Evolutionary conservation across 768 basidiomycete genomes (phyloP).

Genomic region (Amanita rimosa): DNA sequence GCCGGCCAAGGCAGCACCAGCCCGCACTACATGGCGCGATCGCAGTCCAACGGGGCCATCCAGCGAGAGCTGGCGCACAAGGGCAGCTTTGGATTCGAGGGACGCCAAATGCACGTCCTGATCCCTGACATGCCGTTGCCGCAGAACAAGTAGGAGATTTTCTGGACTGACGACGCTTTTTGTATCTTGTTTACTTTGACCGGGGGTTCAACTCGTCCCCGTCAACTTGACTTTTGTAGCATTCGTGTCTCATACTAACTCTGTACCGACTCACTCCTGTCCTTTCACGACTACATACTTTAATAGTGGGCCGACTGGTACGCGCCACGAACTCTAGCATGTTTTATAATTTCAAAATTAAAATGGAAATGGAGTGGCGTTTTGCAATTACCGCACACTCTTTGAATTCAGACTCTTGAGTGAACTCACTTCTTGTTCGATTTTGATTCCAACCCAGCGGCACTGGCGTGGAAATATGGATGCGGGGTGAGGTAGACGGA

Average conservation of each 20-base stretch:
- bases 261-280: no score
- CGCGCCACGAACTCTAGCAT: no score
- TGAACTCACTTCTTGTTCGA: no score
- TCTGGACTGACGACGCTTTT: background rate
- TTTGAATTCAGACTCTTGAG: no score
- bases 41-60: background rate
- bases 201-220: background rate
- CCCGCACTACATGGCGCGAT: background rate
- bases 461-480: background rate
- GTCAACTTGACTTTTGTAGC: background rate
- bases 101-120: conserved; percentile 40
- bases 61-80: conserved; percentile 23
- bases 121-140: conserved; percentile 46
- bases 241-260: no score
- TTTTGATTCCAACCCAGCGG: no score
- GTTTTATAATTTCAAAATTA: no score
- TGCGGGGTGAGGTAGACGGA: background rate
- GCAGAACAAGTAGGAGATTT: background rate
- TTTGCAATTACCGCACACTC: no score
- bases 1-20: conserved; percentile 2
- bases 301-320: no score
- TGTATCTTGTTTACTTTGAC: background rate
- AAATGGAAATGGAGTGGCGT: no score
- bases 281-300: no score
- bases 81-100: conserved; percentile 31